Evolutionary conservation across 1,139 yeast genomes (phyloP), one percentile per base, ranked within the genome.

Genomic region (Geotrichum carabidarum): DNA sequence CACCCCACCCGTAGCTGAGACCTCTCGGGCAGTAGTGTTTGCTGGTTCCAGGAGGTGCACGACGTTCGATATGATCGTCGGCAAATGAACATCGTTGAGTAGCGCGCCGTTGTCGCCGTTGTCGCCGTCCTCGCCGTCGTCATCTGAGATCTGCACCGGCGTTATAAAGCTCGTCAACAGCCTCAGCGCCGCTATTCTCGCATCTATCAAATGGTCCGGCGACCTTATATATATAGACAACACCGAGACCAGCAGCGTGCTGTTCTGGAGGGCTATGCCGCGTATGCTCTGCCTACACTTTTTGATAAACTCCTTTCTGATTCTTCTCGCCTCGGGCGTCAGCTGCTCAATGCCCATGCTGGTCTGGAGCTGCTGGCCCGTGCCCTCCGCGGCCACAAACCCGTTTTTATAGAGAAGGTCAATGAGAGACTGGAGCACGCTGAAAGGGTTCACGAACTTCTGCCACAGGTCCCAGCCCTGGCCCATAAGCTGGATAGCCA

Each of bases 381-480:
- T 12, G 31, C 45, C 55, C 11, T 30, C 54, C 8, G 42, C 45
- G n/a, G 46, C 53, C n/a, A 57, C 48, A 47, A 58, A 63, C 14
- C 63, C 66, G 41, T 59, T 46, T 9, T 58, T 53, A 45, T 58
- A 59, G 14, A 63, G 52, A 12, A 61, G 53, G 11, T 48, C 55
- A 14, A 63, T 50, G 27, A 65, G 44, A 12, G 62, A 57, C 41
- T 62, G 63, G 18, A 65, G 49, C 8, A 65, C 55, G 7, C 53
- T 48, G 22, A 64, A 53, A 1, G 67, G 66, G 49, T 63, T 64
- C 50, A 65, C 59, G 46, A 54, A 56, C 43, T 60, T 57, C 53
- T 65, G 66, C 66, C 66, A 64, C 4, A 59, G 38, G 14, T 50
- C 53, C 68, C 68, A 65, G 12, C 62, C 60, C 32, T 53, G 56